phyloP scores from a whole-genome alignment of 176 grass and related monocot genomes.

The Puya raimondii region DNA sequence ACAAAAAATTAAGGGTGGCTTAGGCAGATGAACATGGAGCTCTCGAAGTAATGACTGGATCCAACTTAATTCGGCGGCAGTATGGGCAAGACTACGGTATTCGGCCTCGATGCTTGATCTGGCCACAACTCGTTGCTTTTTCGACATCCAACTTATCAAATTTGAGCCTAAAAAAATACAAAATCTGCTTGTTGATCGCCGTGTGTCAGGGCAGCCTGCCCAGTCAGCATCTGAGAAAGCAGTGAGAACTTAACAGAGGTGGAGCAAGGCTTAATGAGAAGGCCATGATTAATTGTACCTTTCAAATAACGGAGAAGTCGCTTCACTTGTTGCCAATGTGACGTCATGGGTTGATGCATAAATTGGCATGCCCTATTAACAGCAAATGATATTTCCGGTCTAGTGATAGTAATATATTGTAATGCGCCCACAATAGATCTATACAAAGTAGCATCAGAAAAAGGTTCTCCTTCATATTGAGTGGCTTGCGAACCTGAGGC shows the following conservation, averaged over 20 bases:
- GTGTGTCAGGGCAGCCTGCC: not conserved
- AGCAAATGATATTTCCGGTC: not conserved
- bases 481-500: not conserved
- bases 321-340: too few relatives aligned
- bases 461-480: not conserved
- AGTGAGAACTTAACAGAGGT: not conserved
- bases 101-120: not conserved
- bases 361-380: not conserved
- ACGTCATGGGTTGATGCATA: too few relatives aligned
- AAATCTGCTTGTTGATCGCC: not conserved
- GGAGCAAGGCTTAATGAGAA: not conserved
- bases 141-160: not conserved
- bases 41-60: not conserved
- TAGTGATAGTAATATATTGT: not conserved
- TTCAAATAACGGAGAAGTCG: not conserved
- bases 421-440: not conserved
- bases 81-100: not conserved
- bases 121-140: not conserved
- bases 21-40: not conserved
- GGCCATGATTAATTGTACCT: not conserved
- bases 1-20: not conserved
- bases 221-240: not conserved
- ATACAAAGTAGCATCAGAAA: not conserved
- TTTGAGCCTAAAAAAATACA: not conserved
- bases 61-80: not conserved